These are phyloP conservation scores for Backusella liffmaniae DNA, from an alignment of 192 early-diverging fungal species.

Conservation along the genomic window DNA sequence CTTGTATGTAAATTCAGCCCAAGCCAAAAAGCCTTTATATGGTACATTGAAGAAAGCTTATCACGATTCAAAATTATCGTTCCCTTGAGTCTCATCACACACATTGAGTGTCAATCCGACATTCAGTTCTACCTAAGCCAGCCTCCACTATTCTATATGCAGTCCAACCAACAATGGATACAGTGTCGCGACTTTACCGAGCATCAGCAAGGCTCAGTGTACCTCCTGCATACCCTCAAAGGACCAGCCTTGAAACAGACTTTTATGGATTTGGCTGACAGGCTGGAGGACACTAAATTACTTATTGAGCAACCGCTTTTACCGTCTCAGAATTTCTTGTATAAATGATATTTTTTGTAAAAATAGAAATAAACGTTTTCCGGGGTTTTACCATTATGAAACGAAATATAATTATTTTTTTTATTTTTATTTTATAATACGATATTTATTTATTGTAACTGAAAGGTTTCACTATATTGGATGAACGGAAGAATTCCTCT, in stretches of 20 bases:
- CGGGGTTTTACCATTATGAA: not conserved
- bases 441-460: no score
- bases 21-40: conserved; percentile 43
- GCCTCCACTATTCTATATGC: conserved; percentile 57
- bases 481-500: not conserved
- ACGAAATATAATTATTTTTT: not conserved
- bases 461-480: no score
- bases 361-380: not conserved
- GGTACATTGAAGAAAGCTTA: conserved; percentile 55
- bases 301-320: not conserved
- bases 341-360: not conserved
- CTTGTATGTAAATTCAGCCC: conserved; percentile 51
- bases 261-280: not conserved
- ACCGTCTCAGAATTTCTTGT: not conserved
- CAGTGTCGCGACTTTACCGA: conserved; percentile 66
- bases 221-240: conserved; percentile 48
- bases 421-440: no score
- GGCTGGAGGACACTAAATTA: not conserved
- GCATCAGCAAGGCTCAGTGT: conserved; percentile 53
- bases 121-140: conserved; percentile 49
- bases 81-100: conserved; percentile 43
- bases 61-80: conserved; percentile 59
- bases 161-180: conserved; percentile 40
- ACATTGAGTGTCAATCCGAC: conserved; percentile 42
- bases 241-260: conserved; percentile 20